A percentile compares a stretch with the other conserved stretches of the same genome.
These are phyloP conservation scores for Neurospora intermedia DNA, from an alignment of 495 filamentous ascomycete genomes.

Conservation along the genomic window DNA sequence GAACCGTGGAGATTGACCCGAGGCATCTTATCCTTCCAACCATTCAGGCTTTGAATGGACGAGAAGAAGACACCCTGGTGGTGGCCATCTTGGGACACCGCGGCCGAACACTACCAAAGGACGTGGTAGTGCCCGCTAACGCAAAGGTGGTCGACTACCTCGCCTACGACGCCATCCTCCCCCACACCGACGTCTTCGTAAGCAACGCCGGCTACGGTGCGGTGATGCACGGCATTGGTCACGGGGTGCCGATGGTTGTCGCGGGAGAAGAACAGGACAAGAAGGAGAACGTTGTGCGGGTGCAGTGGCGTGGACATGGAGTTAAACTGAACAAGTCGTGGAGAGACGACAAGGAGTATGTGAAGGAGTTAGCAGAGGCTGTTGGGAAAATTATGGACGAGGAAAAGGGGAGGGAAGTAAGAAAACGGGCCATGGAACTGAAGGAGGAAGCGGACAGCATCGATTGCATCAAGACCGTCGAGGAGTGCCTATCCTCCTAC, in stretches of 20 bases:
- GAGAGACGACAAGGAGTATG: slow-evolving; percentile 6
- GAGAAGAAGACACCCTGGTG: slow-evolving; percentile 18
- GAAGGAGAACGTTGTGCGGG: slow-evolving; percentile 21
- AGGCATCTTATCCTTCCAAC: slow-evolving; percentile 25
- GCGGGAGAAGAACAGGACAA: slow-evolving; percentile 30
- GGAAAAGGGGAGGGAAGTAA: slow-evolving; percentile 2
- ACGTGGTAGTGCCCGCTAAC: slow-evolving; percentile 15
- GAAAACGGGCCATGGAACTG: slow-evolving; percentile 1
- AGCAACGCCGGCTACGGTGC: slow-evolving; percentile 31
- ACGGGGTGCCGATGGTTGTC: slow-evolving; percentile 30
- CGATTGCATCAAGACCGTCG: slow-evolving; percentile 14
- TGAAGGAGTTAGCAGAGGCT: slow-evolving; percentile 14
- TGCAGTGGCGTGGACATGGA: slow-evolving; percentile 25
- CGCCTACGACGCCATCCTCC: slow-evolving; percentile 25
- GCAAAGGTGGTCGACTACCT: slow-evolving; percentile 24
- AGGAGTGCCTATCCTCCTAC: not conserved
- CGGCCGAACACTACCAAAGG: slow-evolving; percentile 11
- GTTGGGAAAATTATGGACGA: slow-evolving; percentile 19
- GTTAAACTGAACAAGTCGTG: slow-evolving; percentile 18
- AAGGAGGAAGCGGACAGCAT: slow-evolving; percentile 16
- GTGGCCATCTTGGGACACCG: slow-evolving; percentile 24
- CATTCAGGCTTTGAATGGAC: slow-evolving; percentile 17
- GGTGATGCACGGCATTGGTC: slow-evolving; percentile 28
- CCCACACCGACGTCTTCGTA: slow-evolving; percentile 26
- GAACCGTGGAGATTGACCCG: slow-evolving; percentile 22